Evolutionary conservation across 371 early-diverging fungal species (phyloP).

Genomic region (Mucor sp.): DNA sequence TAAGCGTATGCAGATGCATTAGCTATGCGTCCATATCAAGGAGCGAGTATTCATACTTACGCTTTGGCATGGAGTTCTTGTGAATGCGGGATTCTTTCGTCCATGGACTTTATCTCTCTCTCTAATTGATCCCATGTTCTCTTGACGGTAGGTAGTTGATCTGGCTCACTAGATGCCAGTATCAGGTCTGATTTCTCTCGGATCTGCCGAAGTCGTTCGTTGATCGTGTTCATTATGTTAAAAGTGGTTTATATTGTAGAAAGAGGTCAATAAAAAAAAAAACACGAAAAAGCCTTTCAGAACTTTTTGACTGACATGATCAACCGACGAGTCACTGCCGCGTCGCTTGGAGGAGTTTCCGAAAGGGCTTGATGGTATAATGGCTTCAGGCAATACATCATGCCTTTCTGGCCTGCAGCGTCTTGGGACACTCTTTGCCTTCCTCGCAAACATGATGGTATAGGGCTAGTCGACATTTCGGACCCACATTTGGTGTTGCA

Average conservation of each 20-base stretch:
- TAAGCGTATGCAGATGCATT: neutral
- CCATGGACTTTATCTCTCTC: slow-evolving; percentile 5
- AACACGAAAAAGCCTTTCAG: neutral
- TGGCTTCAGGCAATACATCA: no score
- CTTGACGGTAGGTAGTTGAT: neutral
- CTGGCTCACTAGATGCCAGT: neutral
- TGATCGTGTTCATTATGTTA: neutral
- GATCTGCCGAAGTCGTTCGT: slow-evolving; percentile 10
- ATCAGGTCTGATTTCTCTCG: slow-evolving; percentile 9
- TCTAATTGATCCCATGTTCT: slow-evolving; percentile 14
- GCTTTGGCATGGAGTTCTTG: slow-evolving; percentile 27
- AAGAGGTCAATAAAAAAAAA: neutral
- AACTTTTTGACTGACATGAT: neutral
- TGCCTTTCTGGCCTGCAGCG: no score
- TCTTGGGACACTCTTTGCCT: no score
- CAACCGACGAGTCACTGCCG: neutral
- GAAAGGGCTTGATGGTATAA: no score
- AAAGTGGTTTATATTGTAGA: neutral
- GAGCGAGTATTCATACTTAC: slow-evolving; percentile 2
- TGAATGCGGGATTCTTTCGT: slow-evolving; percentile 10
- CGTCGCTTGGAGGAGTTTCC: no score
- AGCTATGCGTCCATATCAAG: neutral
- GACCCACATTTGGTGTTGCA: no score
- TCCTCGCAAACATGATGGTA: no score
- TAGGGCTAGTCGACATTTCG: no score